phyloP scores from a whole-genome alignment of 257 asterid genomes.

The Solanum lycopersicoides region DNA sequence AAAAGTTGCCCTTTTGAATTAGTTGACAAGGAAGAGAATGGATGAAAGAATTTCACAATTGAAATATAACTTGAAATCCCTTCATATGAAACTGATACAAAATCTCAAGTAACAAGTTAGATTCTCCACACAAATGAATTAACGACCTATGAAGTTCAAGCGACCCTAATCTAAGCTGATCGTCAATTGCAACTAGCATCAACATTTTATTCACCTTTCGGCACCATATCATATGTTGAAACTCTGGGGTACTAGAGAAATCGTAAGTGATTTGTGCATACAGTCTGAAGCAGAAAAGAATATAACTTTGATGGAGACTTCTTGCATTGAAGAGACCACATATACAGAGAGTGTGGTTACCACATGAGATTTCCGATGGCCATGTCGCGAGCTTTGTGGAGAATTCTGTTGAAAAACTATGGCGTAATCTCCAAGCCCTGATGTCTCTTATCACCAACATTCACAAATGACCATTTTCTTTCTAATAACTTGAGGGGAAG shows the following conservation, averaged over 20 bases:
- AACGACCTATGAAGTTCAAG: not conserved
- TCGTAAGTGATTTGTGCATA: too few species aligned
- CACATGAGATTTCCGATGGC: conserved; percentile 77
- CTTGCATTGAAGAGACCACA: conserved; percentile 61
- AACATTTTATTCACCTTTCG: not conserved
- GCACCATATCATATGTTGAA: not conserved
- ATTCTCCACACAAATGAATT: not conserved
- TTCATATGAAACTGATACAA: not conserved
- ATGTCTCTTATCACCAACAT: conserved; percentile 36
- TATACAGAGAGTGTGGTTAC: conserved; percentile 73
- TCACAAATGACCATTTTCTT: conserved; percentile 56
- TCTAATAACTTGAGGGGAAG: conserved; percentile 65
- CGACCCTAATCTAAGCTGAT: too few species aligned
- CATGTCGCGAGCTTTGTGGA: conserved; percentile 81
- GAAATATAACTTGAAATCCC: too few species aligned
- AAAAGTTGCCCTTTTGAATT: not conserved
- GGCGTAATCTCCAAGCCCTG: conserved; percentile 67
- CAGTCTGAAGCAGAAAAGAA: conserved; percentile 86
- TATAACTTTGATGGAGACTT: conserved; percentile 72
- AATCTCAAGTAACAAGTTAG: not conserved
- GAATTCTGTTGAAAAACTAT: conserved; percentile 61
- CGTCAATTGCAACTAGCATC: not conserved
- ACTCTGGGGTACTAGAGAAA: not conserved
- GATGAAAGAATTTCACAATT: not conserved
- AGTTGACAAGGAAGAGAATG: not conserved